Evolutionary conservation across 2,329 filamentous ascomycete species (phyloP), one percentile per base, ranked within the genome.

Genomic region (Scedosporium minutisporum): DNA sequence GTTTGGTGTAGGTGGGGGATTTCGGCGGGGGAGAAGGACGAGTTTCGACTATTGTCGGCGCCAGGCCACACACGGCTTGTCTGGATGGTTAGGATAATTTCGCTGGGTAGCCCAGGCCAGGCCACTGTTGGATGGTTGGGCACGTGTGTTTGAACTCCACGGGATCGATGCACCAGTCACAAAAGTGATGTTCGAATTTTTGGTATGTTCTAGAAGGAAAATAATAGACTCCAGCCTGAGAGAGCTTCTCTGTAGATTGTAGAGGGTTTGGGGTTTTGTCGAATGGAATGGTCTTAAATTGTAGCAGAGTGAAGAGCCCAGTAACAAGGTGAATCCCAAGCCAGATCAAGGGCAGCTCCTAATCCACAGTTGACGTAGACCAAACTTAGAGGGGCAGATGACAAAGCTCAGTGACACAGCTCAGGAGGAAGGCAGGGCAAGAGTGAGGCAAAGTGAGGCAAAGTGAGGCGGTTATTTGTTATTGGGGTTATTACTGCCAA

Each of bases 381-480:
- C 29, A 33, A 33, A 33, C 29, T 33, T 61, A 44, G 58, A 61
- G 58, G 58, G 58, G 58, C 44, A 55, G 59, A 61, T 61, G 59
- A 61, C 59, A 61, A 61, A 61, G 46, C 44, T 10, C 10, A 14
- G 27, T 21, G 44, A 5, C 44, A 16, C 44, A 46, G 18, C 44
- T 46, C 29, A 33, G 29, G 29, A 33, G 27, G 29, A 33, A 6
- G 29, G 18, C 42, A 46, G 42, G 6, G 42, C 42, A n/a, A 16
- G 42, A 46, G 10, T 46, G 42, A 46, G 42, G 42, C 42, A 18
- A n/a, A n/a, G n/a, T n/a, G n/a, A 46, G 42, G 48, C 48, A 25
- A 25, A 4, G 48, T 21, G 21, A 53, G 21, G 48, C 48, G 48
- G 48, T 25, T 9, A 18, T 21, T 53, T 46, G 42, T 6, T 18